A percentile compares a stretch with the other conserved stretches of the same genome.
These are phyloP conservation scores for Hortaea werneckii DNA, from an alignment of 2,329 filamentous ascomycete species.

Conservation along the genomic window DNA sequence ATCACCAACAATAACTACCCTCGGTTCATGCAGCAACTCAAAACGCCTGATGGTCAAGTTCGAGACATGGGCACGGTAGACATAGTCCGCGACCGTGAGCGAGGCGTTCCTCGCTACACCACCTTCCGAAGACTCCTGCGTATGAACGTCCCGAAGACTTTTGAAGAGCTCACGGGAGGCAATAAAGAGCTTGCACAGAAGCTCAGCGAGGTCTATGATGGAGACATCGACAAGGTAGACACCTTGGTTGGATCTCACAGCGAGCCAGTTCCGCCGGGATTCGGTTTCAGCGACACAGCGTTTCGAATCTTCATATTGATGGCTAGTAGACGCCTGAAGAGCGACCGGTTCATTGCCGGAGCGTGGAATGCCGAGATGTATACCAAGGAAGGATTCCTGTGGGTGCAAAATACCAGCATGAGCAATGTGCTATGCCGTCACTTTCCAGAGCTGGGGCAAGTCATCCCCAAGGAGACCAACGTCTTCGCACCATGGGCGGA, in stretches of 20 bases:
- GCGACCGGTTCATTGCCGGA: too few relatives aligned
- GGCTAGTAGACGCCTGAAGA: constrained; percentile 12
- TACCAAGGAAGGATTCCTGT: too few relatives aligned
- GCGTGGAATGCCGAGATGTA: too few relatives aligned
- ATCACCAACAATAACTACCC: constrained; percentile 34
- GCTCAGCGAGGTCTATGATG: constrained; percentile 29
- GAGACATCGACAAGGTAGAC: constrained; percentile 35
- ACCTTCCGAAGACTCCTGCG: constrained; percentile 36
- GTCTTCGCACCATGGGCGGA: too few relatives aligned
- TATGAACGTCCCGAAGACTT: constrained; percentile 27
- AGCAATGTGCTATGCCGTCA: too few relatives aligned
- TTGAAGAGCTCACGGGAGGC: constrained; percentile 32
- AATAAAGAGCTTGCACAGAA: constrained; percentile 28
- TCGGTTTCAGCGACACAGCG: constrained; percentile 40
- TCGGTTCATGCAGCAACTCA: constrained; percentile 32
- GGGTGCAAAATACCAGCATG: too few relatives aligned
- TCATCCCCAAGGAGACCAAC: too few relatives aligned
- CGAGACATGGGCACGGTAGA: constrained; percentile 38
- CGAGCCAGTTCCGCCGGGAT: constrained; percentile 36
- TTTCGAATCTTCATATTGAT: constrained; percentile 39
- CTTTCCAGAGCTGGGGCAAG: too few relatives aligned
- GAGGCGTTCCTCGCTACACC: constrained; percentile 38
- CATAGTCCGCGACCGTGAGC: constrained; percentile 38
- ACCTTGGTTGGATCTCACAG: constrained; percentile 33
- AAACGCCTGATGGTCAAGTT: constrained; percentile 32